Evolutionary conservation across 352 stramenopile genomes (phyloP).

Genomic region (Pythium rhizo-oryzae): DNA sequence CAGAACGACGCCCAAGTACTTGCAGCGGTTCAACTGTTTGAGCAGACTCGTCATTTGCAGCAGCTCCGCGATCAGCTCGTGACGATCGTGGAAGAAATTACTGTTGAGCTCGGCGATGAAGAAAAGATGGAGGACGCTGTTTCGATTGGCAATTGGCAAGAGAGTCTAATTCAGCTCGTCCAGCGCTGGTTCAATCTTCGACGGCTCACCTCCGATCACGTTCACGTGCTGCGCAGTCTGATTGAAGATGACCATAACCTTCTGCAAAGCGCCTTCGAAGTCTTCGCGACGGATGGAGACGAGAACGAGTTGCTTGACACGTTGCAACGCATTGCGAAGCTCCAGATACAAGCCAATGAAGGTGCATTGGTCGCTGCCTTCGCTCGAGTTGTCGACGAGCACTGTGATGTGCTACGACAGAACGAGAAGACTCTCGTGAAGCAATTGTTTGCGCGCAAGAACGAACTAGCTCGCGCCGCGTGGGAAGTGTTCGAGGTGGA

Average conservation of each 20-base stretch:
- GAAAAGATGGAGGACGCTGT: constrained; percentile 39
- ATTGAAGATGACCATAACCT: constrained; percentile 60
- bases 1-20: constrained; percentile 62
- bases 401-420: constrained; percentile 37
- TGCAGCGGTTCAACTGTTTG: constrained; percentile 40
- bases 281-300: constrained; percentile 59
- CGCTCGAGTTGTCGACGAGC: constrained; percentile 35
- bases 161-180: constrained; percentile 48
- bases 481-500: constrained; percentile 56
- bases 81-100: constrained; percentile 64
- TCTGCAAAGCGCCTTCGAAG: constrained; percentile 73
- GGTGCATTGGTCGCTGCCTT: constrained; percentile 41
- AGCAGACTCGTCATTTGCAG: constrained; percentile 35
- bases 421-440: constrained; percentile 47
- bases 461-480: constrained; percentile 51
- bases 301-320: constrained; percentile 72
- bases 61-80: constrained; percentile 55
- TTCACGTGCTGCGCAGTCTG: constrained; percentile 44
- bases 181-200: constrained; percentile 44
- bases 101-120: constrained; percentile 61
- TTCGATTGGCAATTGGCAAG: constrained; percentile 45
- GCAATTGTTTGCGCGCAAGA: constrained; percentile 46
- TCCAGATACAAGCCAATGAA: constrained; percentile 53
- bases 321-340: constrained; percentile 65
- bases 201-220: constrained; percentile 38